phyloP scores from a whole-genome alignment of 202 grass and related monocot genomes.

The Zoysia matrella region DNA sequence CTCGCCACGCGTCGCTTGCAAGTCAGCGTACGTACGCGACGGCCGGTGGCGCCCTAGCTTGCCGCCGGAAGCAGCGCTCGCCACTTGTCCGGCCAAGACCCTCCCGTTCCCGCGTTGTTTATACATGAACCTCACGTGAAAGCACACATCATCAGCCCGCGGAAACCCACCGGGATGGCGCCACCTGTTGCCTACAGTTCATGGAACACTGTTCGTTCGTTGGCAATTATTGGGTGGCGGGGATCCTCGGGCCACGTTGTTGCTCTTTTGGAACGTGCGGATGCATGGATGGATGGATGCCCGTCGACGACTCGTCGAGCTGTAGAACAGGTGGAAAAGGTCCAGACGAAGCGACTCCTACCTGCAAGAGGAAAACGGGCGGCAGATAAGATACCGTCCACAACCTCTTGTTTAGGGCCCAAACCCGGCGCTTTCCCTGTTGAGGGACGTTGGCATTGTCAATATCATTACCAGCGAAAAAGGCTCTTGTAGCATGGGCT shows the following conservation, averaged over 20 bases:
- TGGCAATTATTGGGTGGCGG: conserved; percentile 36
- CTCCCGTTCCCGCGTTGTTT: conserved; percentile 32
- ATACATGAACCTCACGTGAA: conserved; percentile 20
- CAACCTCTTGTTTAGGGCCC: neutral
- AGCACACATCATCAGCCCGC: neutral
- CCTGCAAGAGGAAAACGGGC: conserved; percentile 27
- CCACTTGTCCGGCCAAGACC: conserved; percentile 48
- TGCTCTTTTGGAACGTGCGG: conserved; percentile 45
- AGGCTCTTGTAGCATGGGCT: conserved; percentile 1
- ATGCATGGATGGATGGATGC: neutral
- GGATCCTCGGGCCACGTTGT: conserved; percentile 1
- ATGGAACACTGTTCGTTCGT: neutral
- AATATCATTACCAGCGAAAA: conserved; percentile 1
- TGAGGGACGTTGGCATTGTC: conserved; percentile 14
- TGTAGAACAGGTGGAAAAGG: neutral
- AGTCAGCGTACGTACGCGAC: conserved; percentile 24
- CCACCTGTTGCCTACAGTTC: neutral
- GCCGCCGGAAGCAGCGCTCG: neutral
- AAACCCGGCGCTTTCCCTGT: neutral
- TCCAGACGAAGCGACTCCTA: conserved; percentile 10
- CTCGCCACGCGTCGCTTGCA: neutral
- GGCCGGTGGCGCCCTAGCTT: neutral
- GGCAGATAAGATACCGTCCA: neutral
- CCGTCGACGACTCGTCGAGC: neutral
- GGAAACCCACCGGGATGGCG: neutral